Percentiles rank a stretch among this genome's conserved stretches.
Conservation (phyloP, 2,329 filamentous ascomycete genomes). For the Daldinia eschscholtzii region DNA sequence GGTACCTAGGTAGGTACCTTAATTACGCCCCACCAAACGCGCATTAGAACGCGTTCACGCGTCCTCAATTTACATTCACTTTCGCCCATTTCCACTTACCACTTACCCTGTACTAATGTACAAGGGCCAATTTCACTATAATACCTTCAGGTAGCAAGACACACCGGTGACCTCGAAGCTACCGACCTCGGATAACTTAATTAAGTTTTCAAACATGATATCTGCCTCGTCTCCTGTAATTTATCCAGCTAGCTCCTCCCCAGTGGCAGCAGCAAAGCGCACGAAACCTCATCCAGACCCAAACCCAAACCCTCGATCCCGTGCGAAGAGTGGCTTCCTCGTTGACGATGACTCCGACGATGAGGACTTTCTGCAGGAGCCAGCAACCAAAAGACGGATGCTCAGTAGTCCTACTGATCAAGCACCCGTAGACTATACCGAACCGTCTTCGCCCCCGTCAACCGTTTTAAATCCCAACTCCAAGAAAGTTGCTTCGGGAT, state of each 20-base stretch:
- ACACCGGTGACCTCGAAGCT: slow-evolving; percentile 21
- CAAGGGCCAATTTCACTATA: slow-evolving; percentile 7
- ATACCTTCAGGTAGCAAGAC: slow-evolving; percentile 16
- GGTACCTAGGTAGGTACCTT: no score
- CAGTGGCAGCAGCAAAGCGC: slow-evolving; percentile 54
- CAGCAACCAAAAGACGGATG: slow-evolving; percentile 60
- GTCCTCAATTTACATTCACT: slow-evolving; percentile 31
- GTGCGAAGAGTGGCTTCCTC: slow-evolving; percentile 59
- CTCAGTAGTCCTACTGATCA: slow-evolving; percentile 50
- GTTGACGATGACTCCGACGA: slow-evolving; percentile 59
- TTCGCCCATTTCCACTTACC: not conserved
- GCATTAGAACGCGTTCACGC: slow-evolving; percentile 28
- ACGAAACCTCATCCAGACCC: slow-evolving; percentile 52
- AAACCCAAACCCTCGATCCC: slow-evolving; percentile 52
- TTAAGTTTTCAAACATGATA: slow-evolving; percentile 61
- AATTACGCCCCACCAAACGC: slow-evolving; percentile 31
- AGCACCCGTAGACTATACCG: slow-evolving; percentile 39
- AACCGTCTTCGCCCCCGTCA: slow-evolving; percentile 47
- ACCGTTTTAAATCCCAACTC: slow-evolving; percentile 27
- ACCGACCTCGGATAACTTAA: slow-evolving; percentile 16
- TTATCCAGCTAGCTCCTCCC: slow-evolving; percentile 66
- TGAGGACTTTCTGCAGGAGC: slow-evolving; percentile 52
- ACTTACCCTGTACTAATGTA: slow-evolving; percentile 5
- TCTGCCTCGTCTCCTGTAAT: slow-evolving; percentile 70
- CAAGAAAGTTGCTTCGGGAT: slow-evolving; percentile 17